Conservation (phyloP, 306 rosid species). For the Citrullus colocynthis region DNA sequence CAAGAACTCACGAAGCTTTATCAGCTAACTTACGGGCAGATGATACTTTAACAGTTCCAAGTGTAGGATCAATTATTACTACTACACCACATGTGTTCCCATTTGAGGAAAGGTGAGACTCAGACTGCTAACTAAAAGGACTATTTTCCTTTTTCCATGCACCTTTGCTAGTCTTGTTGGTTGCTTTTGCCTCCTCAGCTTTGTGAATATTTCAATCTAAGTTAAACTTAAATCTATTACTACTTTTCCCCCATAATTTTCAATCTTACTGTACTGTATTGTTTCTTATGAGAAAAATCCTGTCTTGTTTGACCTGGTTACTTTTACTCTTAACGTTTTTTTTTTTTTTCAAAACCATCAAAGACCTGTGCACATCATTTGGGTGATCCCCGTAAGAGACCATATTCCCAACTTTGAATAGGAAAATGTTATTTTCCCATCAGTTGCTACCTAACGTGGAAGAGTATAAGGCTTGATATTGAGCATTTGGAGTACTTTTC, state of each 20-base stretch:
- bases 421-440: neutral
- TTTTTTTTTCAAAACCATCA: neutral
- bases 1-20: slow-evolving; percentile 79
- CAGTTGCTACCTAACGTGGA: neutral
- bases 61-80: slow-evolving; percentile 60
- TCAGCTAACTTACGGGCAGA: slow-evolving; percentile 47
- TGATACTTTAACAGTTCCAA: slow-evolving; percentile 35
- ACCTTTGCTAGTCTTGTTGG: neutral
- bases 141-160: neutral
- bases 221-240: neutral
- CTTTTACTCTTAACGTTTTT: neutral
- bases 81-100: slow-evolving; percentile 81
- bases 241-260: neutral
- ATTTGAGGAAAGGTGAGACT: slow-evolving; percentile 80
- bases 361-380: neutral
- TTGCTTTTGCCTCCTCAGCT: slow-evolving; percentile 7
- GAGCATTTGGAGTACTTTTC: neutral
- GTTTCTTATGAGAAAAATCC: neutral
- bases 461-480: neutral
- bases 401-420: neutral
- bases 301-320: neutral
- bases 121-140: slow-evolving; percentile 11
- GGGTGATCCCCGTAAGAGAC: neutral
- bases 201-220: neutral
- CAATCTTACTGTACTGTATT: no score